Base-by-base conservation (phyloP, 352 stramenopile genomes). In the Phytophthora vignae region DNA sequence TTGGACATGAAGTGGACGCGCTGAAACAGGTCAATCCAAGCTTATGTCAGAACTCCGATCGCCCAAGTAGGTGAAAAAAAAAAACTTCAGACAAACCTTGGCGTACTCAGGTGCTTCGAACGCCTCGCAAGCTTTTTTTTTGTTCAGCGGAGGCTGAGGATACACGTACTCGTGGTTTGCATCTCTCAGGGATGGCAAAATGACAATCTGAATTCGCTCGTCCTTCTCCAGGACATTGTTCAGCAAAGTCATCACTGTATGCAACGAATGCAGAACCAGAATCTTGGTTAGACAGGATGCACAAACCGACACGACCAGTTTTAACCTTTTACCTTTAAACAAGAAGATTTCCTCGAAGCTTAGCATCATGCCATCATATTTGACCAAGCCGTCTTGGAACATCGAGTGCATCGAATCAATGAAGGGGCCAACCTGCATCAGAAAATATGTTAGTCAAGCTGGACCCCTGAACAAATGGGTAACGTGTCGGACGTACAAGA, bases 101-200 rank as follows among this genome's bases (percentile, higher is more conserved):
- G 83, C 73, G 44, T 90, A 84, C 36, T 93, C 86, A 8, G 79
- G 61, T 4, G 61, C 71, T 25, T 80, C 81, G 9, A 96, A 87
- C 4, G 81, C 88, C 68, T 96, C 89, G 33, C 78, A 92, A 0
- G 81, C 84, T 69, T 93, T 95, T 60, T 90, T 91, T 66, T 92
- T 92, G 73, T 92, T 84, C 55, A 99, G 92, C 2, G 97, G 97
- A 49, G 97, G 94, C 81, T 99, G 96, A 17, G 96, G 94, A 63
- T 95, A 98, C 55, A 99, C 96, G 48, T 88, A 97, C 64, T 99
- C 93, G 67, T 98, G 95, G 69, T 98, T 91, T 0, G 93, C 97
- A 81, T 99, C 98, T 12, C 98, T 90, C 14, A 99, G 61, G n/a
- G 94, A 98, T 11, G 98, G 98, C 33, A 99, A 89, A 40, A 99